Percentiles rank a stretch among this genome's conserved stretches.
Evolutionary conservation across 2,329 filamentous ascomycete species (phyloP).

Genomic region (Aspergillus sp.): DNA sequence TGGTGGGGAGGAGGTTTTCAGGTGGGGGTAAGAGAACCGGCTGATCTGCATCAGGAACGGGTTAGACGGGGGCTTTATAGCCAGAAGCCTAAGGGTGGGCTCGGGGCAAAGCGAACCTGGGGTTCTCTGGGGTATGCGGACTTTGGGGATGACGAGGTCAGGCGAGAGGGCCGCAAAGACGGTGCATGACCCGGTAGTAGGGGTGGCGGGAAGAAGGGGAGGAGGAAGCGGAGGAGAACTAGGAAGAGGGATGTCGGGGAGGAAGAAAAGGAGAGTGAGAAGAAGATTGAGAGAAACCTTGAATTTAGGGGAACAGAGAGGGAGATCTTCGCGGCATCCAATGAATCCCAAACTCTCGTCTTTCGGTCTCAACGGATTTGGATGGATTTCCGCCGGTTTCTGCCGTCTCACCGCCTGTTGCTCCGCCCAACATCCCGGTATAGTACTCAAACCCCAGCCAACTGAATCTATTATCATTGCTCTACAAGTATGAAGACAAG

Average conservation of each 20-base stretch:
- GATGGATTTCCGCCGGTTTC: background rate
- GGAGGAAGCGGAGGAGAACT: background rate
- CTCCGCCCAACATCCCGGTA: background rate
- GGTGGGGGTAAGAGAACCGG: background rate
- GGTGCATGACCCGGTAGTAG: conserved; percentile 18
- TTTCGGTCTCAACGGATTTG: background rate
- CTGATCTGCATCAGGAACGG: background rate
- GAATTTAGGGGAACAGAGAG: background rate
- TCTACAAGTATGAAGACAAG: background rate
- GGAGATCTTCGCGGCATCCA: background rate
- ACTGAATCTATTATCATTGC: too few relatives aligned
- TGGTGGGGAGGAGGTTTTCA: background rate
- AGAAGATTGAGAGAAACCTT: background rate
- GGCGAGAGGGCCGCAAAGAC: conserved; percentile 13
- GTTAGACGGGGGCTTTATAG: background rate
- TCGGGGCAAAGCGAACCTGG: conserved; percentile 4
- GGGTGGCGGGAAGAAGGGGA: background rate
- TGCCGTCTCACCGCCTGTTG: conserved; percentile 11
- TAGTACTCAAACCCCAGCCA: too few relatives aligned
- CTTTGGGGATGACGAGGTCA: conserved; percentile 17
- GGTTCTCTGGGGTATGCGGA: conserved; percentile 9
- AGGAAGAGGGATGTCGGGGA: background rate
- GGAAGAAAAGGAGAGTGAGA: background rate
- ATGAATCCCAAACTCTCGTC: background rate
- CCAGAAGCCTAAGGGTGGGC: background rate